Evolutionary conservation across 805 yeast genomes (phyloP), one percentile per base, ranked within the genome.

Genomic region (Nakazawaea populi): DNA sequence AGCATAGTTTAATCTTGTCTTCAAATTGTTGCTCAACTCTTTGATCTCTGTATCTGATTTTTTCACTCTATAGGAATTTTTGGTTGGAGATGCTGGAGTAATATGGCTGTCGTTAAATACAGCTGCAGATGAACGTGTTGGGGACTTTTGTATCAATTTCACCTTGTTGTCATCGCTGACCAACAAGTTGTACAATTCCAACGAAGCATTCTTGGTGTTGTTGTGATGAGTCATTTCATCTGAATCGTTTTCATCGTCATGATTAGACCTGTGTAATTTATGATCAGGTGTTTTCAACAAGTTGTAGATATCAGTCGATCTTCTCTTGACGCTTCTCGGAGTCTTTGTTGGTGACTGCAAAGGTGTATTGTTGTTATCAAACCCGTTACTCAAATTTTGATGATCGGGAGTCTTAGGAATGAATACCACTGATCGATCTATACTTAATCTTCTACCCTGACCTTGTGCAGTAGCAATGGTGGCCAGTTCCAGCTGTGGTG

Each of bases 1-100:
- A 4, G 72, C 72, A 49, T 69, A 67, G 42, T 65, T 67, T 37
- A 69, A 60, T 44, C 71, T 52, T 10, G 72, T 63, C 42, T 65
- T 65, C 42, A 69, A 60, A 48, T 67, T 67, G 29, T 66, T 68
- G 3, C 70, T 65, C 14, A 69, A 66, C 53, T 66, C 68, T 46
- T 64, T 66, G 11, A 69, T 64, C 41, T 69, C 70, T 11, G 55
- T 55, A 42, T 65, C 64, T 41, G 64, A 60, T 52, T 65, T 64
- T 56, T 63, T 63, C 45, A 65, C 58, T 39, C 67, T 50, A 46
- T 53, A 58, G n/a, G 61, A 58, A 40, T 63, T 53, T 43, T 53
- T 58, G 24, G 54, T 54, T 5, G 67, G 67, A 4, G 67, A 62
- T 32, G 53, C 55, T 10, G 49, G 12, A 18, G 32, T 37, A 35